These are phyloP conservation scores for Penicillium sp. DNA, from an alignment of 2,329 filamentous ascomycete species.

Conservation along the genomic window DNA sequence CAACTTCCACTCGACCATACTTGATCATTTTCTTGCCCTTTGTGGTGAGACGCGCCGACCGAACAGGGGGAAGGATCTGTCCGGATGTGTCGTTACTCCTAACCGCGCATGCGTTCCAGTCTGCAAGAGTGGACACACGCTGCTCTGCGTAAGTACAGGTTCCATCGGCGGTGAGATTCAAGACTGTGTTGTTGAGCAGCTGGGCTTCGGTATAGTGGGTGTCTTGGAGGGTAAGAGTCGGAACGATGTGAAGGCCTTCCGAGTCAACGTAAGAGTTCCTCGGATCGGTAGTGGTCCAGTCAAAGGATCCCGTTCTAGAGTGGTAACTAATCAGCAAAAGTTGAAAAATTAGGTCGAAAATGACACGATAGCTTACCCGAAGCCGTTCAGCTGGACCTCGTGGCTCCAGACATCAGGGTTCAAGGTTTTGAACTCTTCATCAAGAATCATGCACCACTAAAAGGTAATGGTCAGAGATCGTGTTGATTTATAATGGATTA, in stretches of 20 bases:
- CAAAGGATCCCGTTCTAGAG: constrained; percentile 52
- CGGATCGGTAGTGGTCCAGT: constrained; percentile 53
- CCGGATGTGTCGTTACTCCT: constrained; percentile 45
- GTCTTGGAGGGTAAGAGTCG: constrained; percentile 47
- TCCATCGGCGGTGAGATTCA: constrained; percentile 45
- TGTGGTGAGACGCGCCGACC: constrained; percentile 51
- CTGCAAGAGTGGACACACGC: constrained; percentile 6
- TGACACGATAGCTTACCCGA: constrained; percentile 26
- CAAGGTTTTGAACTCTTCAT: constrained; percentile 50
- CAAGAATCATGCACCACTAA: constrained; percentile 50
- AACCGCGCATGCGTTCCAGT: constrained; percentile 38
- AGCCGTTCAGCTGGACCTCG: constrained; percentile 48
- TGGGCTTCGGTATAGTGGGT: constrained; percentile 29
- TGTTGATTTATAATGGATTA: not conserved
- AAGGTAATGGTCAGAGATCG: not conserved
- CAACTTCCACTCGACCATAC: constrained; percentile 55
- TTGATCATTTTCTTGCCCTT: constrained; percentile 47
- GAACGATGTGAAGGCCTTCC: constrained; percentile 55
- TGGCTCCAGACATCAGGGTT: constrained; percentile 50
- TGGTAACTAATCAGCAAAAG: not conserved
- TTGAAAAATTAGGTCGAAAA: not conserved
- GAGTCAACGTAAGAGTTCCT: constrained; percentile 50
- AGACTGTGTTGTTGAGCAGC: constrained; percentile 30
- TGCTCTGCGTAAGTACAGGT: constrained; percentile 42
- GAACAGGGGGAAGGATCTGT: constrained; percentile 51